A percentile compares a stretch with the other conserved stretches of the same genome.
phyloP scores from a whole-genome alignment of 2,329 filamentous ascomycete species.

The Nemania abortiva region DNA sequence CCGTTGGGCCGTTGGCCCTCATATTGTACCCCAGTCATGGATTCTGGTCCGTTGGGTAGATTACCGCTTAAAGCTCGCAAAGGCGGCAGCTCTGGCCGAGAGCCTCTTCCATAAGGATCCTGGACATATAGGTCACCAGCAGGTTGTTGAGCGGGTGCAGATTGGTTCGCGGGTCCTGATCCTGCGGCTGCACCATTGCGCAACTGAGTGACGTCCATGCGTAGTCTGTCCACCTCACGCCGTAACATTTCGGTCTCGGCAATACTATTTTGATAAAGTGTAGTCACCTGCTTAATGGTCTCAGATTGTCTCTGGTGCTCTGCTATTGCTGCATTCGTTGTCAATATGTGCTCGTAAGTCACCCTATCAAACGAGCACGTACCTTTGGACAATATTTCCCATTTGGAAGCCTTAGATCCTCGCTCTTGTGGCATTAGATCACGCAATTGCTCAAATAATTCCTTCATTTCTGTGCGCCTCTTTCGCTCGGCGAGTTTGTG shows the following conservation, averaged over 20 bases:
- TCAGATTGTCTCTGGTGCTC: conserved; percentile 70
- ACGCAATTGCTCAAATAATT: conserved; percentile 83
- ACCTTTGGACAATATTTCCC: conserved; percentile 91
- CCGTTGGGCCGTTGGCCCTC: conserved; percentile 63
- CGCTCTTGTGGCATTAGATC: conserved; percentile 83
- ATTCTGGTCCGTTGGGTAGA: conserved; percentile 63
- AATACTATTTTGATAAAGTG: conserved; percentile 57
- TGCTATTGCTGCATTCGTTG: conserved; percentile 63
- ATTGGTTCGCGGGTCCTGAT: conserved; percentile 44
- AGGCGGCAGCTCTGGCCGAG: conserved; percentile 67
- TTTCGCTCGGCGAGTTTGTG: conserved; percentile 89
- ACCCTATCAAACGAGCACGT: conserved; percentile 46
- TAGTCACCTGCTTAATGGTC: conserved; percentile 60
- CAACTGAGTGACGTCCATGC: conserved; percentile 63
- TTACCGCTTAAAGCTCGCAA: conserved; percentile 64
- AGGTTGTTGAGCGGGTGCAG: conserved; percentile 47
- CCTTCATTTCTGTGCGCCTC: conserved; percentile 88
- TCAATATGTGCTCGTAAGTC: conserved; percentile 37
- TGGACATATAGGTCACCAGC: conserved; percentile 50
- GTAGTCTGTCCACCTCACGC: conserved; percentile 61
- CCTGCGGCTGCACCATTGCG: conserved; percentile 50
- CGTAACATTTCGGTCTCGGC: conserved; percentile 63
- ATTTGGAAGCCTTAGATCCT: conserved; percentile 87
- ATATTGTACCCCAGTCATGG: conserved; percentile 76
- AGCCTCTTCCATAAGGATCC: conserved; percentile 46